A percentile compares a stretch with the other conserved stretches of the same genome.
These are phyloP conservation scores for Brettanomyces sp. DNA, from an alignment of 805 yeast genomes.

Conservation along the genomic window DNA sequence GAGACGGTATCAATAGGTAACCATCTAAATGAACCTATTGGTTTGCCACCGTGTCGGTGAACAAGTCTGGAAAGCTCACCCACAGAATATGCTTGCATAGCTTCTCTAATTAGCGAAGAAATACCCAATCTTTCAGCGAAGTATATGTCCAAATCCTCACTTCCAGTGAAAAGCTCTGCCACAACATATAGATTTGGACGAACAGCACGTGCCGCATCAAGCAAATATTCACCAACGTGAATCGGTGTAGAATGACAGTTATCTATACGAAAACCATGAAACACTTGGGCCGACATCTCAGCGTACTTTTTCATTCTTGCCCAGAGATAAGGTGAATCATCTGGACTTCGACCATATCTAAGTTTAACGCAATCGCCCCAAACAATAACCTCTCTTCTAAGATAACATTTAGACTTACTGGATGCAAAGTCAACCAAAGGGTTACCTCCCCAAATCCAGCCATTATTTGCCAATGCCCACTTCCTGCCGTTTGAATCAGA, in stretches of 20 bases:
- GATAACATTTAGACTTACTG: constrained; percentile 62
- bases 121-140: constrained; percentile 89
- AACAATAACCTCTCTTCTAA: constrained; percentile 85
- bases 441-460: constrained; percentile 98
- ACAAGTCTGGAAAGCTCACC: constrained; percentile 78
- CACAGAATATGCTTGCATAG: constrained; percentile 93
- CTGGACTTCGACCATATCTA: constrained; percentile 68
- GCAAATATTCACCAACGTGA: constrained; percentile 82
- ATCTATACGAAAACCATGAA: constrained; percentile 87
- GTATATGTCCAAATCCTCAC: constrained; percentile 80
- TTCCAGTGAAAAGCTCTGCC: constrained; percentile 90
- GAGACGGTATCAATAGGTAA: constrained; percentile 68
- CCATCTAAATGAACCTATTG: constrained; percentile 85
- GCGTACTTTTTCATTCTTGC: constrained; percentile 75
- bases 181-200: constrained; percentile 86
- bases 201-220: constrained; percentile 78
- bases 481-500: constrained; percentile 40
- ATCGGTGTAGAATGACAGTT: constrained; percentile 95
- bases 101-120: constrained; percentile 84
- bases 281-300: constrained; percentile 57
- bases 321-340: constrained; percentile 89
- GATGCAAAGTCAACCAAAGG: constrained; percentile 94
- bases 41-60: constrained; percentile 90
- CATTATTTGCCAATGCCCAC: constrained; percentile 83
- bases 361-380: constrained; percentile 98